Evolutionary conservation across 176 grass and related monocot species (phyloP).

Genomic region (Leersia perrieri): DNA sequence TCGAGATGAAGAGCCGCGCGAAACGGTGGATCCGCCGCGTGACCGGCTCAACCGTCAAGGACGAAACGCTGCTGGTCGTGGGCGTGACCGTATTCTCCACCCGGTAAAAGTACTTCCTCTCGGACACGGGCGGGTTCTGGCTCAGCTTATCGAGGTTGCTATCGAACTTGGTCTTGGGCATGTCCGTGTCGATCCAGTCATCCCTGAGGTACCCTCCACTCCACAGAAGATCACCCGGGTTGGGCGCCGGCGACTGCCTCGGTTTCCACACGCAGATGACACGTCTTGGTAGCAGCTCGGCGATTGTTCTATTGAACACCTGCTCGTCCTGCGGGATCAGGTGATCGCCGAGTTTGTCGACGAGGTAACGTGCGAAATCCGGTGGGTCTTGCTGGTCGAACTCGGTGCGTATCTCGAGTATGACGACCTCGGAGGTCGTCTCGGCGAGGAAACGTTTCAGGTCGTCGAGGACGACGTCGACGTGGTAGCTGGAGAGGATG

Average conservation of each 20-base stretch:
- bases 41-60: slow-evolving; percentile 64
- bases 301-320: slow-evolving; percentile 58
- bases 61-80: slow-evolving; percentile 67
- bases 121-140: slow-evolving; percentile 49
- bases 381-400: slow-evolving; percentile 82
- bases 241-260: slow-evolving; percentile 54
- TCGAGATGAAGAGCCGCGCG: slow-evolving; percentile 69
- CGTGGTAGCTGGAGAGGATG: slow-evolving; percentile 56
- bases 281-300: slow-evolving; percentile 62
- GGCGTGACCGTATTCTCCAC: slow-evolving; percentile 94
- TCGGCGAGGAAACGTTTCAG: slow-evolving; percentile 58
- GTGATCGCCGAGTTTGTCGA: slow-evolving; percentile 63
- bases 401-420: slow-evolving; percentile 94
- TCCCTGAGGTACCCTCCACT: slow-evolving; percentile 54
- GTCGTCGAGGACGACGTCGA: slow-evolving; percentile 67
- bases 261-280: slow-evolving; percentile 97
- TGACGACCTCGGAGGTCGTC: slow-evolving; percentile 57
- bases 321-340: slow-evolving; percentile 77
- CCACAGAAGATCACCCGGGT: slow-evolving; percentile 57
- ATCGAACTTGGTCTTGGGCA: slow-evolving; percentile 86
- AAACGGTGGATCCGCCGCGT: slow-evolving; percentile 55
- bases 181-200: slow-evolving; percentile 94
- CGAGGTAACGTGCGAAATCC: slow-evolving; percentile 73
- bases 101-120: slow-evolving; percentile 64
- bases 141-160: slow-evolving; percentile 68